Percentiles rank a stretch among this genome's conserved stretches.
These are phyloP conservation scores for Fusarium sp. DNA, from an alignment of 2,329 filamentous ascomycete species.

Conservation along the genomic window DNA sequence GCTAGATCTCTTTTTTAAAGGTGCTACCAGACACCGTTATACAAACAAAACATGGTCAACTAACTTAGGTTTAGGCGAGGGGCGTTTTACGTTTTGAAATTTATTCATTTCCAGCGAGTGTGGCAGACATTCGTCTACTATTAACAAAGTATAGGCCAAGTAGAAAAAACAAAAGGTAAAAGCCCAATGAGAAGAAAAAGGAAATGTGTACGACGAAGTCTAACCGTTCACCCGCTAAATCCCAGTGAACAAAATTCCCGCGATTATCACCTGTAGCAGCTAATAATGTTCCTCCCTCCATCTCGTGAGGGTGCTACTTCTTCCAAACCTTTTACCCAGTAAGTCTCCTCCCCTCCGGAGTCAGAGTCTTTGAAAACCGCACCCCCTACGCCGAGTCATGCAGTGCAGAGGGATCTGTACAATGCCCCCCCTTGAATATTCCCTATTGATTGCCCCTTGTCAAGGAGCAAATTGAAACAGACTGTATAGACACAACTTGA, in stretches of 20 bases:
- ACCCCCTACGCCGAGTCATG: constrained; percentile 50
- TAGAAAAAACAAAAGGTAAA: neutral
- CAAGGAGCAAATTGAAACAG: constrained; percentile 35
- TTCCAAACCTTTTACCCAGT: constrained; percentile 38
- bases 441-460: constrained; percentile 39
- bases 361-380: constrained; percentile 41
- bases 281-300: constrained; percentile 6
- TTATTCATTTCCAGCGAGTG: constrained; percentile 44
- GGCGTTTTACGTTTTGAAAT: constrained; percentile 8
- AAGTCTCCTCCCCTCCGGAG: constrained; percentile 42
- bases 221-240: constrained; percentile 44
- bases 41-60: neutral
- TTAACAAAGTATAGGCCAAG: constrained; percentile 47
- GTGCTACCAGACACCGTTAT: no score
- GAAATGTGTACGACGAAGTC: constrained; percentile 37
- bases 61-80: neutral
- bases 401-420: constrained; percentile 40
- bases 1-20: no score
- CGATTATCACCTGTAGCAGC: constrained; percentile 36
- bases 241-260: constrained; percentile 35
- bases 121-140: constrained; percentile 44
- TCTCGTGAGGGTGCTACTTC: constrained; percentile 18
- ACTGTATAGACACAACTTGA: constrained; percentile 23
- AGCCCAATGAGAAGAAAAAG: constrained; percentile 15
- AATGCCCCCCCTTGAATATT: constrained; percentile 36